phyloP scores from a whole-genome alignment of 2,329 filamentous ascomycete species.

The Colletotrichum spinosum region DNA sequence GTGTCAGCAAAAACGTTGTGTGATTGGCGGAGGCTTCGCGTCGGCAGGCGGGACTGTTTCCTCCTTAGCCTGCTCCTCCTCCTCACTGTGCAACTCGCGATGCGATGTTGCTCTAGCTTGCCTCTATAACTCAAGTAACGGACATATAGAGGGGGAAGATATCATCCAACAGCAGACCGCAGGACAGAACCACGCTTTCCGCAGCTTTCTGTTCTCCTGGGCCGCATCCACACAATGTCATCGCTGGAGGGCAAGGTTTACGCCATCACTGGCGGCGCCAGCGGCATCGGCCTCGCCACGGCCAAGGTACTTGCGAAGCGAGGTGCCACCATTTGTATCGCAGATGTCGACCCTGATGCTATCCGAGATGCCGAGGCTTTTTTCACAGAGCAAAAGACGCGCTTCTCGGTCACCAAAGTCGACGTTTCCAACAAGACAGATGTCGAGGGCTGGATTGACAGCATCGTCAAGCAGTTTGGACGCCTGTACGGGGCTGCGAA shows the following conservation, averaged over 20 bases:
- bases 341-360: conserved; percentile 50
- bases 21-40: conserved; percentile 23
- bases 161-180: neutral
- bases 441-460: conserved; percentile 63
- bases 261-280: conserved; percentile 48
- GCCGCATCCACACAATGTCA: conserved; percentile 39
- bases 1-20: neutral
- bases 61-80: too few species aligned
- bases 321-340: conserved; percentile 51
- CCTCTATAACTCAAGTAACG: too few species aligned
- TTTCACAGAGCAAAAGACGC: conserved; percentile 40
- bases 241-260: conserved; percentile 47
- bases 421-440: conserved; percentile 60
- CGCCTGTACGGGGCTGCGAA: conserved; percentile 67
- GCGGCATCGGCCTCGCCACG: conserved; percentile 55
- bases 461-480: conserved; percentile 60
- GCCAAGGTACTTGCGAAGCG: conserved; percentile 50
- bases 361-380: conserved; percentile 46
- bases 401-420: conserved; percentile 49
- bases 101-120: neutral
- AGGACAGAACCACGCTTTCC: neutral
- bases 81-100: neutral
- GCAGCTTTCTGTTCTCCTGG: neutral
- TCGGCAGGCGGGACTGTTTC: conserved; percentile 17
- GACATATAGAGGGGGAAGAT: too few species aligned